phyloP scores from a whole-genome alignment of 164 flowering plant genomes.

The Macadamia tetraphylla region DNA sequence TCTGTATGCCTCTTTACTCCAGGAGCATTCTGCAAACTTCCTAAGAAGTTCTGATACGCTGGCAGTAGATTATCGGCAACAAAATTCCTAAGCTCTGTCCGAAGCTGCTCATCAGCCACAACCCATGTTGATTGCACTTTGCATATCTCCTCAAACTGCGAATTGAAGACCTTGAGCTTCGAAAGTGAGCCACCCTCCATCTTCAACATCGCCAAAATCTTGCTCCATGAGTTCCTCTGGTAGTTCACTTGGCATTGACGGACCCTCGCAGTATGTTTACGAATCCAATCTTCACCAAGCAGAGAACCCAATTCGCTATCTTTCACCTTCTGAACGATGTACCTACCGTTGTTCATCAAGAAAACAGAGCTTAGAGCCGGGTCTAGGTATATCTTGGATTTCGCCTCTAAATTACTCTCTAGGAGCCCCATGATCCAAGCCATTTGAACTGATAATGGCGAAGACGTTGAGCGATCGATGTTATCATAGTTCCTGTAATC shows the following conservation, averaged over 20 bases:
- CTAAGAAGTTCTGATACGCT: conserved; percentile 59
- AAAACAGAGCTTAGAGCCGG: conserved; percentile 64
- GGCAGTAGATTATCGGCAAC: conserved; percentile 41
- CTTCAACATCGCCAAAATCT: conserved; percentile 49
- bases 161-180: conserved; percentile 61
- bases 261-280: conserved; percentile 64
- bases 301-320: conserved; percentile 68
- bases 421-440: conserved; percentile 91
- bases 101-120: conserved; percentile 63
- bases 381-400: conserved; percentile 65
- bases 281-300: conserved; percentile 86
- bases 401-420: conserved; percentile 83
- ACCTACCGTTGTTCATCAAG: conserved; percentile 86
- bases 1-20: conserved; percentile 54
- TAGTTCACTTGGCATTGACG: conserved; percentile 53
- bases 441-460: conserved; percentile 69
- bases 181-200: conserved; percentile 31
- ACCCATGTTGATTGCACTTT: conserved; percentile 65
- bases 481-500: conserved; percentile 28
- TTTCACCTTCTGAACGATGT: conserved; percentile 75
- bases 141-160: conserved; percentile 54
- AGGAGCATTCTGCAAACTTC: conserved; percentile 39
- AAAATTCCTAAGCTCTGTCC: conserved; percentile 52
- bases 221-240: conserved; percentile 73
- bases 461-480: conserved; percentile 22